Base-by-base conservation (phyloP, 768 basidiomycete species). In the Nidularia pulvinata region DNA sequence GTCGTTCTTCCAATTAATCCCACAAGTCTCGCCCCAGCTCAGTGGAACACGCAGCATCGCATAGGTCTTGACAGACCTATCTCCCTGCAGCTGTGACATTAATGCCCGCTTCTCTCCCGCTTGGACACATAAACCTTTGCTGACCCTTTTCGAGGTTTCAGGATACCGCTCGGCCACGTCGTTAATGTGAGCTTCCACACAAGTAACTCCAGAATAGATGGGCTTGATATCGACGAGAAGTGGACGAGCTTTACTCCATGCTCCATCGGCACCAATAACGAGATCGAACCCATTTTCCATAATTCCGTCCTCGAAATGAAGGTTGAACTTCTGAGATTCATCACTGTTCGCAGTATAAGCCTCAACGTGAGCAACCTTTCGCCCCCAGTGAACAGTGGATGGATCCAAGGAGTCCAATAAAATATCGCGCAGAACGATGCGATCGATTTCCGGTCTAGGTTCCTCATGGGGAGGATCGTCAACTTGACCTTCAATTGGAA, bases 211-310 rank as follows among this genome's bases (percentile, higher is more conserved):
- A 10, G 65, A 62, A 58, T 73, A 77, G 35, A 57, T 46, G 4
- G 75, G 72, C 33, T 53, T 51, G 10, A 61, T 58, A 33, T 57
- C 52, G 19, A 64, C 64, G 32, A 76, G 52, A 47, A 73, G 57
- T 2, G 63, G 57, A 13, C 76, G 72, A 6, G 71, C 62, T 51
- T 63, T 65, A 13, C 72, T 74, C 68, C 72, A 74, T 2, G 75
- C 65, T 5, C 77, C 76, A 35, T 65, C 65, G 19, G 65, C 65
- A 33, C 65, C 65, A 5, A 67, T 55, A 7, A 67, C 52, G 34
- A 67, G 53, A 33, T 65, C 60, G 46, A 59, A 65, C 16, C 51
- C 56, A 7, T 30, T 30, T 4, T 25, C 16, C 13, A 51, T 57
- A 5, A 43, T 33, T 4, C 39, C 56, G 25, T 62, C 54, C 10